A percentile compares a stretch with the other conserved stretches of the same genome.
Conservation (phyloP, 345 rosid genomes). For the Syzygium aromaticum region DNA sequence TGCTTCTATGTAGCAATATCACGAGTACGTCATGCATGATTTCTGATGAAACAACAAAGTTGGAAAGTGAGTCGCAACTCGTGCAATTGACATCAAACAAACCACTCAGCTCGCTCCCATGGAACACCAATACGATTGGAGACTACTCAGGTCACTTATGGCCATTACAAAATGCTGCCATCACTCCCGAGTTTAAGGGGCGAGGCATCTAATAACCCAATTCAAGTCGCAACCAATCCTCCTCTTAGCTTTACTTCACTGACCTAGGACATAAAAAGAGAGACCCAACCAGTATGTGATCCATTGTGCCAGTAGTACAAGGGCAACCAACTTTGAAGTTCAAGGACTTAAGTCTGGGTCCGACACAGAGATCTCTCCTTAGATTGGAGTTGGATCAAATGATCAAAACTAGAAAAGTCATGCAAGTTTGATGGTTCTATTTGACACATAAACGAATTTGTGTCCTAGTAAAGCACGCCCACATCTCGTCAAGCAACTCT, state of each 20-base stretch:
- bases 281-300: neutral
- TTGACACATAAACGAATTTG: neutral
- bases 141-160: neutral
- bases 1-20: neutral
- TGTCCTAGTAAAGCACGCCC: neutral
- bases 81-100: neutral
- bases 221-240: neutral
- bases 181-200: neutral
- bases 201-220: neutral
- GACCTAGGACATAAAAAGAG: neutral
- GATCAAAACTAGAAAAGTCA: neutral
- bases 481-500: neutral
- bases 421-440: neutral
- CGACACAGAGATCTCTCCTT: neutral
- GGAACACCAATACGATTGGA: neutral
- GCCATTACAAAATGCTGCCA: neutral
- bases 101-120: neutral
- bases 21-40: neutral
- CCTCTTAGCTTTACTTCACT: neutral
- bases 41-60: neutral
- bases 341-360: neutral
- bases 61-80: neutral
- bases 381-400: neutral
- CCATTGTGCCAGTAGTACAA: neutral
- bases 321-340: neutral